Evolutionary conservation across 2,329 filamentous ascomycete species (phyloP).

Genomic region (Claviceps purpurea): DNA sequence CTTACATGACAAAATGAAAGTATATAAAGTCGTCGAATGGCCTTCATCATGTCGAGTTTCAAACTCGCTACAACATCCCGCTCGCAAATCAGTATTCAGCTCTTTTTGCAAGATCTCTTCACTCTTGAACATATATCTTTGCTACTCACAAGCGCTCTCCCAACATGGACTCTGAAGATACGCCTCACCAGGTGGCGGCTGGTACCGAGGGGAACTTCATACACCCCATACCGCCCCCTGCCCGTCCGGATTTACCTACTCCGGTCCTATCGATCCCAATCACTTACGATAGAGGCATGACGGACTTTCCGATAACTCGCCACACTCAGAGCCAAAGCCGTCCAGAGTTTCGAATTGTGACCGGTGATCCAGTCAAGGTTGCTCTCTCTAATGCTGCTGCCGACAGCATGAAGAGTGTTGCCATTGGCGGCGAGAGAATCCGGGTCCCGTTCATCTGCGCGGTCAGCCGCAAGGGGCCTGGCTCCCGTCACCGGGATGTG

Average conservation of each 20-base stretch:
- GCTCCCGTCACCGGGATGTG: constrained; percentile 64
- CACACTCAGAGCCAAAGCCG: constrained; percentile 22
- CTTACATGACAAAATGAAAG: neutral
- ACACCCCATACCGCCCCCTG: constrained; percentile 37
- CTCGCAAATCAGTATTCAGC: neutral
- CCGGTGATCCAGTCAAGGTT: constrained; percentile 45
- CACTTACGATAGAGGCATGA: constrained; percentile 38
- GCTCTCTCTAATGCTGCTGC: constrained; percentile 41
- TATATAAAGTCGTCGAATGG: constrained; percentile 5
- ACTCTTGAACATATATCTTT: neutral
- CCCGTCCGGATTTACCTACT: constrained; percentile 39
- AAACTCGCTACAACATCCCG: constrained; percentile 1
- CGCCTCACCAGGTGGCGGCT: constrained; percentile 37
- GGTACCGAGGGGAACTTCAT: constrained; percentile 53
- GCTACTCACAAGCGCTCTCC: neutral
- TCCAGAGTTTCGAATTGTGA: constrained; percentile 36
- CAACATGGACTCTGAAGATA: constrained; percentile 20
- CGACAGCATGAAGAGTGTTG: constrained; percentile 25
- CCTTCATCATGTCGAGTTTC: constrained; percentile 8
- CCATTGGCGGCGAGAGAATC: constrained; percentile 19
- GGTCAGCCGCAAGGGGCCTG: constrained; percentile 62
- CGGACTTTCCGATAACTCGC: constrained; percentile 29
- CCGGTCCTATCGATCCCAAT: constrained; percentile 45
- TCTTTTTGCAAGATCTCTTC: neutral
- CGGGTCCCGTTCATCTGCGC: constrained; percentile 55